These are phyloP conservation scores for Fusarium sororula DNA, from an alignment of 2,329 filamentous ascomycete genomes.

Conservation along the genomic window DNA sequence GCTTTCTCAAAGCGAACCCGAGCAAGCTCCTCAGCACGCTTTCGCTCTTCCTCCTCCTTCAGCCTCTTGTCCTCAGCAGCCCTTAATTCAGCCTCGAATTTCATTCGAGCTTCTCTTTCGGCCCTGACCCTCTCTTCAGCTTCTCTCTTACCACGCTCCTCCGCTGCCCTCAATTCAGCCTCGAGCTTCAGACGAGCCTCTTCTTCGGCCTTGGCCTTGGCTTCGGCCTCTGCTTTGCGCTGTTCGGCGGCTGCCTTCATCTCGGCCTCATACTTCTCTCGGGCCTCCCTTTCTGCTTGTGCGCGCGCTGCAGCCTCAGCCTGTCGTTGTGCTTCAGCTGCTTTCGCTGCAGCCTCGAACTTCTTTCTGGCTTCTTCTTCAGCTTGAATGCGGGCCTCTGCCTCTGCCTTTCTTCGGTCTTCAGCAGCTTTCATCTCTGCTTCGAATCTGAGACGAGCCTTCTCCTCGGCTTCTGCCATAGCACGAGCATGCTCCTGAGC, in stretches of 20 bases:
- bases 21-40: constrained; percentile 60
- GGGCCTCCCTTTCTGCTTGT: constrained; percentile 51
- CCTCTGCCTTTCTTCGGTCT: constrained; percentile 55
- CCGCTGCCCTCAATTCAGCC: constrained; percentile 54
- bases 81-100: constrained; percentile 53
- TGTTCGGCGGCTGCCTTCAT: constrained; percentile 55
- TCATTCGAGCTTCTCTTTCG: constrained; percentile 50
- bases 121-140: constrained; percentile 57
- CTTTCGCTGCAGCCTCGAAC: constrained; percentile 55
- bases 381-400: constrained; percentile 55
- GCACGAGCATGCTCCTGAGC: constrained; percentile 58
- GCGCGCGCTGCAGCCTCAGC: constrained; percentile 31
- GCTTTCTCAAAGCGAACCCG: constrained; percentile 53
- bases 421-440: constrained; percentile 55
- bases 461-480: constrained; percentile 55
- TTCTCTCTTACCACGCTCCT: constrained; percentile 56
- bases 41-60: constrained; percentile 51
- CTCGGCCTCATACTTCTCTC: constrained; percentile 58
- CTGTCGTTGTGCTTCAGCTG: constrained; percentile 46
- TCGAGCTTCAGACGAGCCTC: constrained; percentile 59
- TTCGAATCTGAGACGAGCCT: constrained; percentile 58
- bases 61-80: constrained; percentile 56
- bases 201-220: constrained; percentile 56
- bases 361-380: constrained; percentile 57
- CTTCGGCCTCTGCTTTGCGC: constrained; percentile 58